Evolutionary conservation across 805 yeast genomes (phyloP).

Genomic region (Suhomyces tanzawaensis): DNA sequence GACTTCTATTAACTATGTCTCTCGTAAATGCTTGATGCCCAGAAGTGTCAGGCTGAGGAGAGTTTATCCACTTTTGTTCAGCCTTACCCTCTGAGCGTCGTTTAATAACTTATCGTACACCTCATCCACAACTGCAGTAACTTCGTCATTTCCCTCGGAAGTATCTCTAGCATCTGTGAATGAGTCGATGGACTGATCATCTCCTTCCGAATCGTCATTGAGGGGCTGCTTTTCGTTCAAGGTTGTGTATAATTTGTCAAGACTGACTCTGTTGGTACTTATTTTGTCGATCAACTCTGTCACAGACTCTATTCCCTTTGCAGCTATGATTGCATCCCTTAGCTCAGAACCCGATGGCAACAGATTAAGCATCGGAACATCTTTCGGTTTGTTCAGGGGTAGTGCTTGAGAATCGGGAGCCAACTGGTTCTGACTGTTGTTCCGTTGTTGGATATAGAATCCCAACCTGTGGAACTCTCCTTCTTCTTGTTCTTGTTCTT

Average conservation of each 20-base stretch:
- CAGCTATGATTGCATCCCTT: slow-evolving; percentile 63
- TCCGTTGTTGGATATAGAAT: slow-evolving; percentile 67
- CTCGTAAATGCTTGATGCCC: too few relatives aligned
- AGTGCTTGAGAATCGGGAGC: slow-evolving; percentile 1
- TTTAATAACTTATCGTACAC: slow-evolving; percentile 70
- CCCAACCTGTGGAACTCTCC: slow-evolving; percentile 91
- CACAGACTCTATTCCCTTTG: slow-evolving; percentile 72
- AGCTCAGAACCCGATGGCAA: slow-evolving; percentile 56
- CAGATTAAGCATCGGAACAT: slow-evolving; percentile 31
- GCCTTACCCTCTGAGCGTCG: slow-evolving; percentile 63
- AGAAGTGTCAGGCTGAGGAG: too few relatives aligned
- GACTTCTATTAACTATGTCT: too few relatives aligned
- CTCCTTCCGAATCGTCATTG: slow-evolving; percentile 12
- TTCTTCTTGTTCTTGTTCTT: slow-evolving; percentile 82
- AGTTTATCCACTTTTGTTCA: slow-evolving; percentile 30
- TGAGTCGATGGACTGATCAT: slow-evolving; percentile 30
- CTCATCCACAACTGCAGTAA: slow-evolving; percentile 55
- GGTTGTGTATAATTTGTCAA: slow-evolving; percentile 47
- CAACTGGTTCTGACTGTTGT: slow-evolving; percentile 16
- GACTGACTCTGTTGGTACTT: slow-evolving; percentile 47
- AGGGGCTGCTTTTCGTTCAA: slow-evolving; percentile 14
- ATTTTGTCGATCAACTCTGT: slow-evolving; percentile 66
- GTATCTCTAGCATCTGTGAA: slow-evolving; percentile 10
- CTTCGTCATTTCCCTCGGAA: slow-evolving; percentile 3
- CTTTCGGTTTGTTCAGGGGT: not conserved